phyloP scores from a whole-genome alignment of 495 filamentous ascomycete genomes.

The Aspergillus mulundensis region DNA sequence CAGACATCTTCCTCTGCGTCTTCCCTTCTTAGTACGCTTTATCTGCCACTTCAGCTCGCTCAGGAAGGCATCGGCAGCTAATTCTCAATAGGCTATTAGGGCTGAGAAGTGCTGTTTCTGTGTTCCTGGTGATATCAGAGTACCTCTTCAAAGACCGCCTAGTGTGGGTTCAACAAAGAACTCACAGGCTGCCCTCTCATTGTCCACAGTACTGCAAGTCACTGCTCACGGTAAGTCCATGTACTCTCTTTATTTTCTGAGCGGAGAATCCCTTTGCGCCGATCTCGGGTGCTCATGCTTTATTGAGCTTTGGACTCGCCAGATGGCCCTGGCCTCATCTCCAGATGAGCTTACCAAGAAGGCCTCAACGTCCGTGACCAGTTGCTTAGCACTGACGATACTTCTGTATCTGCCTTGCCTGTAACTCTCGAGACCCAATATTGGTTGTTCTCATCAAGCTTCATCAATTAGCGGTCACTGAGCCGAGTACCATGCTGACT shows the following conservation, averaged over 20 bases:
- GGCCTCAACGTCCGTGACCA: neutral
- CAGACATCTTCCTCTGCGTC: neutral
- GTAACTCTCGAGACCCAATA: neutral
- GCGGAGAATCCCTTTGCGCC: neutral
- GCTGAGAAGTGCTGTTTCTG: neutral
- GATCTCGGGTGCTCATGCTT: neutral
- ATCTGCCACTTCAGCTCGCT: neutral
- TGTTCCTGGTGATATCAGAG: neutral
- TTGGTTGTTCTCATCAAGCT: neutral
- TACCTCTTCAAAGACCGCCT: neutral
- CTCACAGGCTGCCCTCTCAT: neutral
- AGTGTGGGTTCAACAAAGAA: slow-evolving; percentile 3
- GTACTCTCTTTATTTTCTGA: neutral
- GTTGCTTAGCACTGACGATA: neutral
- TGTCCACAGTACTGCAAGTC: neutral
- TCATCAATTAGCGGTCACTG: neutral
- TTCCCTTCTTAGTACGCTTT: neutral
- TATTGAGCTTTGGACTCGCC: neutral
- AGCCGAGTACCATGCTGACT: slow-evolving; percentile 2
- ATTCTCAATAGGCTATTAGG: neutral
- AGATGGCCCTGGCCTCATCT: neutral
- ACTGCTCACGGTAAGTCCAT: neutral
- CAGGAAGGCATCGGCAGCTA: neutral
- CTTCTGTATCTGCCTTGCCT: neutral
- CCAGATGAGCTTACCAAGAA: neutral